phyloP scores from a whole-genome alignment of 768 basidiomycete genomes.

The Boletus sp. region DNA sequence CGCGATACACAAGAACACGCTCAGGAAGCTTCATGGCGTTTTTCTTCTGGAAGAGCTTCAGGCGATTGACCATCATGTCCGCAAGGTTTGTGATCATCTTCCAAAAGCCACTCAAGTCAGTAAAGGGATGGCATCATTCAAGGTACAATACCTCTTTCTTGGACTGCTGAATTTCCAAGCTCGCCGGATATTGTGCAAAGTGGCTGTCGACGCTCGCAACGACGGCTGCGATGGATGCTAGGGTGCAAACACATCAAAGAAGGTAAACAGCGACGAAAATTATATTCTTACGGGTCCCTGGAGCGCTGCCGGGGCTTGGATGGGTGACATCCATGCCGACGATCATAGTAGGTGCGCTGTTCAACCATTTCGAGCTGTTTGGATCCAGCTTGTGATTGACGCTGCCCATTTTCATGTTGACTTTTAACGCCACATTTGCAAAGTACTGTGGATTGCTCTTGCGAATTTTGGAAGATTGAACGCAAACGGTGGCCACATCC shows the following conservation, averaged over 20 bases:
- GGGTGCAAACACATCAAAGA: neutral
- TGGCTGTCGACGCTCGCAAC: slow-evolving; percentile 45
- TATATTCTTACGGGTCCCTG: slow-evolving; percentile 38
- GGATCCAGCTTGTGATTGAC: slow-evolving; percentile 47
- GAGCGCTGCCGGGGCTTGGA: slow-evolving; percentile 68
- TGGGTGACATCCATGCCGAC: slow-evolving; percentile 71
- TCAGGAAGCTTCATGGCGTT: slow-evolving; percentile 38
- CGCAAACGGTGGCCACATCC: slow-evolving; percentile 63
- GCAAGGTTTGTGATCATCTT: slow-evolving; percentile 49
- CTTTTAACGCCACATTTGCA: slow-evolving; percentile 53
- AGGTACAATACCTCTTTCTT: slow-evolving; percentile 59
- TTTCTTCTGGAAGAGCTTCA: slow-evolving; percentile 37
- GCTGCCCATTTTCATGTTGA: slow-evolving; percentile 56
- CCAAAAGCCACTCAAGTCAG: neutral
- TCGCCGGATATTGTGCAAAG: slow-evolving; percentile 50
- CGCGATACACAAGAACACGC: slow-evolving; percentile 55
- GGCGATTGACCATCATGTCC: slow-evolving; percentile 47
- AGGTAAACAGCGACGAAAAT: neutral
- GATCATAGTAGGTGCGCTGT: slow-evolving; percentile 44
- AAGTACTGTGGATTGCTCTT: slow-evolving; percentile 56
- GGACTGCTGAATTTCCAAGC: slow-evolving; percentile 47
- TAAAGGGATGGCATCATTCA: neutral
- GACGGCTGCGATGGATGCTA: slow-evolving; percentile 51
- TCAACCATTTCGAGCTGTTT: slow-evolving; percentile 38
- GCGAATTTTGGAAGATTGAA: slow-evolving; percentile 66